Base-by-base conservation (phyloP, 495 filamentous ascomycete genomes). In the Apiosordaria backusii region DNA sequence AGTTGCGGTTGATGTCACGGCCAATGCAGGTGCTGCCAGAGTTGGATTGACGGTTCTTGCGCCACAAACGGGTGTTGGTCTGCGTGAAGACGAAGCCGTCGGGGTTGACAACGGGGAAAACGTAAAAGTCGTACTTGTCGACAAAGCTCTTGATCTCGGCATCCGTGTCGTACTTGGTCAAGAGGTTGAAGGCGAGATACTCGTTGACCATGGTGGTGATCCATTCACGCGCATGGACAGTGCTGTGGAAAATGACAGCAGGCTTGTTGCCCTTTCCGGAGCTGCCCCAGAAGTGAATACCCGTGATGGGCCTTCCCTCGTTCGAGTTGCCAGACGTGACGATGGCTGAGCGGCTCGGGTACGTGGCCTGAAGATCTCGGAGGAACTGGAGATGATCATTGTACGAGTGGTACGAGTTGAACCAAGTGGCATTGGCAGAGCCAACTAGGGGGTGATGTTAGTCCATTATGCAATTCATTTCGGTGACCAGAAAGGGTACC, bases 1-100 rank as follows among this genome's bases (percentile, higher is more conserved):
- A 89, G 78, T 88, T 88, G 54, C 86, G 81, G 75, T 88, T 87
- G 73, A 86, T 83, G 70, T 88, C 85, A n/a, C 77, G 79, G n/a
- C 85, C 87, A 26, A 86, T 60, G 66, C 83, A 87, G 24, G 76
- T 72, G 61, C 72, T 78, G 55, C 77, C 78, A 1, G 71, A 61
- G 40, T 74, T 77, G 2, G 71, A 65, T 53, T 86, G 83, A 3
- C 86, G 77, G 76, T 88, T 89, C 73, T 89, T 89, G 67, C 86
- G 81, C 86, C 86, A 89, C 23, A 88, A 72, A 13, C 86, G 82
- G 63, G 84, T 73, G 21, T 61, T 81, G 40, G 82, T 83, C 67
- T 89, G 86, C 0, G 82, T 83, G 77, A 84, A 88, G 26, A 86
- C 79, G 70, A 89, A 88, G 57, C 82, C 87, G 69, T 89, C 86